Evolutionary conservation across 192 early-diverging fungal species (phyloP).

Genomic region (Rhizoclosmatium globosum): DNA sequence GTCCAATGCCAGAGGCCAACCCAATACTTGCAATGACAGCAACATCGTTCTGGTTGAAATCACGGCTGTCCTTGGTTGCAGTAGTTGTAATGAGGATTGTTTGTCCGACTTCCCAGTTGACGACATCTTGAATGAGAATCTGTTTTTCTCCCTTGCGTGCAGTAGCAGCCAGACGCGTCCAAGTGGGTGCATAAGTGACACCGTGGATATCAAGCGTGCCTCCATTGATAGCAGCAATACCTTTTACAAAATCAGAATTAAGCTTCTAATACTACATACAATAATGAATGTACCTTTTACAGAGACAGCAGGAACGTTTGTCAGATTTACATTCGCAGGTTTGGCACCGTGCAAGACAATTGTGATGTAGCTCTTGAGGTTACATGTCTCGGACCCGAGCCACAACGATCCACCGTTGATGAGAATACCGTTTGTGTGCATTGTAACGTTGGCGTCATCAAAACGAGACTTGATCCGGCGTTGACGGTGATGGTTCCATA

Average conservation of each 20-base stretch:
- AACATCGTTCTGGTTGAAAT: conserved; percentile 38
- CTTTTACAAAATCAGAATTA: conserved; percentile 2
- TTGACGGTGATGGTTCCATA: conserved; percentile 5
- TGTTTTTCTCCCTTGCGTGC: conserved; percentile 12
- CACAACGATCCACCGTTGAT: conserved; percentile 4
- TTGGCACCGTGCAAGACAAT: conserved; percentile 34
- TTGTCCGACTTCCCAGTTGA: conserved; percentile 40
- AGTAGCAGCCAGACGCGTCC: conserved; percentile 40
- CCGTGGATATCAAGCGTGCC: conserved; percentile 35
- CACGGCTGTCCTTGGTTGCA: conserved; percentile 37
- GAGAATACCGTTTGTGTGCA: conserved; percentile 6
- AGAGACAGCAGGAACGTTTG: conserved; percentile 2
- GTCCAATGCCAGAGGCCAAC: conserved; percentile 18
- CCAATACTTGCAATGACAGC: conserved; percentile 12
- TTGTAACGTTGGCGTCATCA: not conserved
- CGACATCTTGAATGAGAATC: conserved; percentile 37
- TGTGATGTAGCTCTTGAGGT: conserved; percentile 20
- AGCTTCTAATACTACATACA: not conserved
- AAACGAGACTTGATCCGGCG: not conserved
- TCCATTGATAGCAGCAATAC: conserved; percentile 15
- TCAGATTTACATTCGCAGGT: conserved; percentile 22
- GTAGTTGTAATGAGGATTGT: conserved; percentile 42
- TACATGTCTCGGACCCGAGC: conserved; percentile 27
- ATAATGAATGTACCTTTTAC: not conserved
- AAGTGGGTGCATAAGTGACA: conserved; percentile 36